Evolutionary conservation across 768 basidiomycete species (phyloP).

Genomic region (Lactifluus volemus): DNA sequence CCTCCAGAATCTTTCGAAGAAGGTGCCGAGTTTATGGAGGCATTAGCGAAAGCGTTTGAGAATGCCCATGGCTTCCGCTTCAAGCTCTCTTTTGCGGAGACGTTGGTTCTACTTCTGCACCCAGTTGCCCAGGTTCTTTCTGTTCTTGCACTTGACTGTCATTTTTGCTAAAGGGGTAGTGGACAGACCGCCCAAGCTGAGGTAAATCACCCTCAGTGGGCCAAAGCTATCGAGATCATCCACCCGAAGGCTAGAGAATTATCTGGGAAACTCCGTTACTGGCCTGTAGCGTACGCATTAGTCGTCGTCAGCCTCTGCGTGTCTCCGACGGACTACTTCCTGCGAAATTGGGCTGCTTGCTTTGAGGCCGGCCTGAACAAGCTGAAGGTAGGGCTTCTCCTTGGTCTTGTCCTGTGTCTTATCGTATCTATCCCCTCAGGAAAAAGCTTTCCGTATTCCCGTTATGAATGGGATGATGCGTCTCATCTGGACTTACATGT

Average conservation of each 20-base stretch:
- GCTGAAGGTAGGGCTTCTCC: conserved; percentile 55
- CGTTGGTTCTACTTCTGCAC: conserved; percentile 66
- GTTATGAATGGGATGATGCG: conserved; percentile 79
- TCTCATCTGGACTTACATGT: conserved; percentile 91
- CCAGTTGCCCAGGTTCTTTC: conserved; percentile 72
- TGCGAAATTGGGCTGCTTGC: conserved; percentile 70
- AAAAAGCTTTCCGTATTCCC: conserved; percentile 58
- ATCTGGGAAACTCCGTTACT: conserved; percentile 84
- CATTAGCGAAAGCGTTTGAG: conserved; percentile 72
- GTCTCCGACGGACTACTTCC: conserved; percentile 76
- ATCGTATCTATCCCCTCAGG: conserved; percentile 37
- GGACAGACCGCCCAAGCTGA: conserved; percentile 85
- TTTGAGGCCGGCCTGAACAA: conserved; percentile 68
- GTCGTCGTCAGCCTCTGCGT: conserved; percentile 80
- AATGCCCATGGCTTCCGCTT: conserved; percentile 76
- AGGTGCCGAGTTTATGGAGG: conserved; percentile 84
- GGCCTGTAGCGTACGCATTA: conserved; percentile 79
- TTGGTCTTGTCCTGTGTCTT: not conserved
- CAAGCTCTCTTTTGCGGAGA: conserved; percentile 82
- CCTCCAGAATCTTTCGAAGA: conserved; percentile 91
- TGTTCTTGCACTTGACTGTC: not conserved
- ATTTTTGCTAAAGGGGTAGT: not conserved
- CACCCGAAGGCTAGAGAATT: conserved; percentile 77
- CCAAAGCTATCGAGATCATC: conserved; percentile 79
- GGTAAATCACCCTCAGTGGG: conserved; percentile 93